Percentiles rank a stretch among this genome's conserved stretches.
phyloP scores from a whole-genome alignment of 176 grass and related monocot species.

The Musa acuminata region DNA sequence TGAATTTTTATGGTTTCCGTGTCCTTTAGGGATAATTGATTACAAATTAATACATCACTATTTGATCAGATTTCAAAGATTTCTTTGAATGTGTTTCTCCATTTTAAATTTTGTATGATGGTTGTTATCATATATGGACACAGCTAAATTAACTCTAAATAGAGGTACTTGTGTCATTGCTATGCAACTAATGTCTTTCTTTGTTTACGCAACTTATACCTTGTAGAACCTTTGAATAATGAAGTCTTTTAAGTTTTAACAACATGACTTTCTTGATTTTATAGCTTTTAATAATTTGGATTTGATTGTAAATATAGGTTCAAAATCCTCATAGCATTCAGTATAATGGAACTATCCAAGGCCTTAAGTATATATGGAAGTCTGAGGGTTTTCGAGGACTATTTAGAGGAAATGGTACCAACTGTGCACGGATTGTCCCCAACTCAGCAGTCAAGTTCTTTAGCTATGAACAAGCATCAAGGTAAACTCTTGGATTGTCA shows the following conservation, averaged over 20 bases:
- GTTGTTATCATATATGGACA: conserved; percentile 5
- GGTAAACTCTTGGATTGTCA: conserved; percentile 32
- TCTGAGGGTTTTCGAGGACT: conserved; percentile 76
- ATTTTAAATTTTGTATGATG: background rate
- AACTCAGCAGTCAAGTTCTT: conserved; percentile 96
- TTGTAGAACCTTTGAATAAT: too few species aligned
- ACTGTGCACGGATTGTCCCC: conserved; percentile 84
- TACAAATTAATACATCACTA: background rate
- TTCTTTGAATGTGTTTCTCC: background rate
- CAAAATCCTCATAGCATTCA: conserved; percentile 95
- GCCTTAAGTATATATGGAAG: conserved; percentile 90
- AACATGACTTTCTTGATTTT: background rate
- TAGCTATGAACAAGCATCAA: conserved; percentile 90
- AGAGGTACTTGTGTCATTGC: too few species aligned
- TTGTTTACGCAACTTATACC: too few species aligned
- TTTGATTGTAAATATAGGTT: conserved; percentile 35
- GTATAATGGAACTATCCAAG: conserved; percentile 94
- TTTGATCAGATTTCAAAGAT: background rate
- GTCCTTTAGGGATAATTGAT: background rate
- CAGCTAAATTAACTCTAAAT: too few species aligned
- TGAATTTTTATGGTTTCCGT: background rate
- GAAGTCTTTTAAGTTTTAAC: too few species aligned
- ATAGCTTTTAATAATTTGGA: background rate
- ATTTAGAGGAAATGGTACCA: conserved; percentile 88
- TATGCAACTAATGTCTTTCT: too few species aligned